These are phyloP conservation scores for Triticum timopheevii DNA, from an alignment of 176 grass and related monocot species.

Conservation along the genomic window DNA sequence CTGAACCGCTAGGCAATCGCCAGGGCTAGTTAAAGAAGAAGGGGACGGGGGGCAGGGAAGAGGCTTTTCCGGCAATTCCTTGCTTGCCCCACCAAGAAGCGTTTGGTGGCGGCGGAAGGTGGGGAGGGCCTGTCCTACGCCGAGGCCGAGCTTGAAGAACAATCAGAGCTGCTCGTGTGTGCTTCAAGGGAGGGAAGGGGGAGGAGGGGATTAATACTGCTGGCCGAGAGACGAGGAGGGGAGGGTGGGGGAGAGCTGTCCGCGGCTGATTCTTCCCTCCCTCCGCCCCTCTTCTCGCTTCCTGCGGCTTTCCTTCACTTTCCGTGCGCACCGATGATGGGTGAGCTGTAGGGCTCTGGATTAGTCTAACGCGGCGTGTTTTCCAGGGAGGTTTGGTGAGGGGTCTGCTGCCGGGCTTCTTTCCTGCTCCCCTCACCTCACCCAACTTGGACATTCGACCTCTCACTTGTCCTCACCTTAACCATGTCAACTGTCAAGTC, in stretches of 20 bases:
- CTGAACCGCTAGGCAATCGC: slow-evolving; percentile 13
- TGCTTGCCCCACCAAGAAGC: slow-evolving; percentile 43
- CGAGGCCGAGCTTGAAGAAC: slow-evolving; percentile 15
- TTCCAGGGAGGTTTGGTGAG: slow-evolving; percentile 42
- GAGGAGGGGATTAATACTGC: slow-evolving; percentile 1
- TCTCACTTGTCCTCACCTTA: slow-evolving; percentile 48
- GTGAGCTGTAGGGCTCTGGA: slow-evolving; percentile 33
- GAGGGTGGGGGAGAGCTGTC: slow-evolving; percentile 41
- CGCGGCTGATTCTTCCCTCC: slow-evolving; percentile 14
- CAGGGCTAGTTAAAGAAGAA: slow-evolving; percentile 44
- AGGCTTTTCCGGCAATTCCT: slow-evolving; percentile 43
- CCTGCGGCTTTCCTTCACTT: slow-evolving; percentile 34
- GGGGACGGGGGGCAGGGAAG: slow-evolving; percentile 30
- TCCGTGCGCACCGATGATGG: slow-evolving; percentile 38
- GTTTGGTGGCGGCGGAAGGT: slow-evolving; percentile 48
- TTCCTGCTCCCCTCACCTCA: slow-evolving; percentile 14
- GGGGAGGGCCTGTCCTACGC: slow-evolving; percentile 48
- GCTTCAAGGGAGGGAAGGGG: slow-evolving; percentile 5
- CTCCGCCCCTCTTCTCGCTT: neutral
- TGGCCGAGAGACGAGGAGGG: slow-evolving; percentile 24
- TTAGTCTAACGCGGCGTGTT: slow-evolving; percentile 4
- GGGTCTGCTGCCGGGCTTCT: slow-evolving; percentile 45
- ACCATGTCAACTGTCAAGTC: slow-evolving; percentile 10
- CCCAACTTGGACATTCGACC: slow-evolving; percentile 47
- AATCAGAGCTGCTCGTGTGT: slow-evolving; percentile 26